phyloP scores from a whole-genome alignment of 169 alveolate species.

The Perkinsus chesapeaki region DNA sequence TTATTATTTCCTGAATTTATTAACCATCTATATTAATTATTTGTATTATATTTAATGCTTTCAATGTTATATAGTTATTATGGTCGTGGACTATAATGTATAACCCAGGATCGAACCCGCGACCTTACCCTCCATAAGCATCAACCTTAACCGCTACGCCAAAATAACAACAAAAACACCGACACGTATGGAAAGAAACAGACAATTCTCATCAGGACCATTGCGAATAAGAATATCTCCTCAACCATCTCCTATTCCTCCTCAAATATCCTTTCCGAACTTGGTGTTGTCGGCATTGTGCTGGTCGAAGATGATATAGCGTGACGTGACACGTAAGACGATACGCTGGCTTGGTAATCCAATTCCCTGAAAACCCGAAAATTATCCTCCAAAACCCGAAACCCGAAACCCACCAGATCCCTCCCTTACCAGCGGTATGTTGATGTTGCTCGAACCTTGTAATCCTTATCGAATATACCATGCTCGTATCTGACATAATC shows the following conservation, averaged over 20 bases:
- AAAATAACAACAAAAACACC: background rate
- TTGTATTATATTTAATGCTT: no score
- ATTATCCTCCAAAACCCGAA: background rate
- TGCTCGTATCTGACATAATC: background rate
- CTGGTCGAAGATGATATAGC: background rate
- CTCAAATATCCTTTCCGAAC: background rate
- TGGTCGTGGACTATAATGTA: no score
- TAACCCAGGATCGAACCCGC: background rate
- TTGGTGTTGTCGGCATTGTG: background rate
- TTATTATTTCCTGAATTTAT: no score
- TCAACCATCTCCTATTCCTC: background rate
- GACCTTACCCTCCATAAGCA: background rate
- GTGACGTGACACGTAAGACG: background rate
- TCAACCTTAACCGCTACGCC: background rate
- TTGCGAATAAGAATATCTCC: background rate
- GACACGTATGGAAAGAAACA: background rate
- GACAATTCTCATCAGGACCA: background rate
- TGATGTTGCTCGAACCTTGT: background rate
- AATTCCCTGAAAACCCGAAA: background rate
- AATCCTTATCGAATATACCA: background rate
- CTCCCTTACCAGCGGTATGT: background rate
- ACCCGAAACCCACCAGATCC: background rate
- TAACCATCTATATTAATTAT: no score
- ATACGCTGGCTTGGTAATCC: background rate
- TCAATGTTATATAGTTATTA: no score